Percentiles rank a stretch among this genome's conserved stretches.
Conservation (phyloP, 2,329 filamentous ascomycete species). For the Fusarium liriodendri region DNA sequence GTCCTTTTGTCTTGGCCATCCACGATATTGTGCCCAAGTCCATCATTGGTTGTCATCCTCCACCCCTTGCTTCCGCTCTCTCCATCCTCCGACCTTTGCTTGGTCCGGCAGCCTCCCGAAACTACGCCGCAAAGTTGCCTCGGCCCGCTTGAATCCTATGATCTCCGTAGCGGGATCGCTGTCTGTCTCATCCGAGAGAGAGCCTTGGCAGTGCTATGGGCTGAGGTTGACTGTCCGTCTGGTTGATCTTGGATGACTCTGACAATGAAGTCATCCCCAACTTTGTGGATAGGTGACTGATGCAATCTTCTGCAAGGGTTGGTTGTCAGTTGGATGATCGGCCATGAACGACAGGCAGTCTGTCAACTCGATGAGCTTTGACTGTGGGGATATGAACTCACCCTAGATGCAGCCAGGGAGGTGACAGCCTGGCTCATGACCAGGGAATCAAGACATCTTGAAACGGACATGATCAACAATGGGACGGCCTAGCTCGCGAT, state of each 20-base stretch:
- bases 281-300: background rate
- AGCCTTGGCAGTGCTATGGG: conserved; percentile 3
- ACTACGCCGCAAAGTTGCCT: conserved; percentile 32
- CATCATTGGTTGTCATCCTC: conserved; percentile 17
- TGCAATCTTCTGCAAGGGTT: background rate
- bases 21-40: background rate
- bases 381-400: background rate
- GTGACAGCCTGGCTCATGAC: background rate
- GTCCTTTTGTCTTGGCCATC: background rate
- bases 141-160: conserved; percentile 32
- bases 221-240: background rate
- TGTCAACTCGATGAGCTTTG: background rate
- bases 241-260: background rate
- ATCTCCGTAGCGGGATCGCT: background rate
- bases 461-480: background rate
- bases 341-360: background rate
- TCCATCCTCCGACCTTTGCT: background rate
- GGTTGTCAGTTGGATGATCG: background rate
- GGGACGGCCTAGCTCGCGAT: background rate
- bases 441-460: background rate
- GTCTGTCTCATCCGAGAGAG: conserved; percentile 3
- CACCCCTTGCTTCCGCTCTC: conserved; percentile 7
- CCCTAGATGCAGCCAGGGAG: background rate
- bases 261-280: background rate
- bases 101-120: conserved; percentile 1